Base-by-base conservation (phyloP, 768 basidiomycete genomes). In the Lactarius pseudohatsudake region DNA sequence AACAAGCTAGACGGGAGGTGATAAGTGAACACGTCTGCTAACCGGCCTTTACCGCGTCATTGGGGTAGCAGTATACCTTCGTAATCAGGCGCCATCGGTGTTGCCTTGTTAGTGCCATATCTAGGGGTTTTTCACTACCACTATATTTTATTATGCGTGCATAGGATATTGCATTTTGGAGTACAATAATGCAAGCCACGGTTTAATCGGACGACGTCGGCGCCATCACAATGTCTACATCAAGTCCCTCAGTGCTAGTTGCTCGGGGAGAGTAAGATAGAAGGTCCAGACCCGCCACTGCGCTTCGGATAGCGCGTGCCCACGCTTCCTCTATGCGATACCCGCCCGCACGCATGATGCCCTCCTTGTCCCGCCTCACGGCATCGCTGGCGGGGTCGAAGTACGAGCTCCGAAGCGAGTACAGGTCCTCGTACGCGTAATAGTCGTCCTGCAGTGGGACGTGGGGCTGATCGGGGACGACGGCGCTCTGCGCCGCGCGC, bases 241-340 rank as follows among this genome's bases (percentile, higher is more conserved):
- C 74, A 26, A 47, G 59, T 43, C 56, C 26, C 34, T 69, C 64
- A 30, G 50, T 61, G 61, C 9, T 55, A 50, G 28, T 28, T 16
- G 59, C 6, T 4, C 64, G 69, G 9, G 70, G 34, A 30, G 70
- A 72, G 15, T 73, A 40, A 8, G 88, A 86, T 40, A 80, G 72
- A 38, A 91, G 72, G 67, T 91, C 90, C 67, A 95, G 74, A 1
- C 85, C 91, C 43, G 87, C 86, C 28, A 94, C 87, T 6, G 91
- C 88, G 69, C 76, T 85, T 64, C 89, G 79, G 64, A 96, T 74
- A 15, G 91, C 92, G 62, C 93, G 81, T 71, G 90, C 89, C 93
- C 93, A 95, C 54, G 89, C 91, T 74, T 95, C 90, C 67, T 91
- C 86, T 4, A 92, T 80, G 68, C 78, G 81, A 74, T 93, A 96